Evolutionary conservation across 805 yeast species (phyloP).

Genomic region (Saturnispora saitoi): DNA sequence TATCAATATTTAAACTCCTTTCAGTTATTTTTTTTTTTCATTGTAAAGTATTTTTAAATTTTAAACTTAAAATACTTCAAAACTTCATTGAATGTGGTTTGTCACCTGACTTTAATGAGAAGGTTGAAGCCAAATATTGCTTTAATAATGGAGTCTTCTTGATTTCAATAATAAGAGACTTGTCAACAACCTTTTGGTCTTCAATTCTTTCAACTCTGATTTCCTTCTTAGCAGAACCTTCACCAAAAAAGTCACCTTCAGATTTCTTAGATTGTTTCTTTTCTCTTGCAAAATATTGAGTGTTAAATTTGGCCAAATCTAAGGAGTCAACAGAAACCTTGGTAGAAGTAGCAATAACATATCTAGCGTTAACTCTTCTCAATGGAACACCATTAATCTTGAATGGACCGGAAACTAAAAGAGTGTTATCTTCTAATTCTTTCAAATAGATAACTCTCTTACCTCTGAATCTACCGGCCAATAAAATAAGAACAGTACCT

Average conservation of each 20-base stretch:
- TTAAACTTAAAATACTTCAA: constrained; percentile 34
- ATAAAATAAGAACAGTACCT: constrained; percentile 59
- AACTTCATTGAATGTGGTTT: constrained; percentile 97
- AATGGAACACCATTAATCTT: constrained; percentile 99
- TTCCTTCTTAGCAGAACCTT: constrained; percentile 57
- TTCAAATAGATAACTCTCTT: constrained; percentile 98
- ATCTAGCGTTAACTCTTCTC: constrained; percentile 98
- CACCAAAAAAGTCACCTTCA: constrained; percentile 88
- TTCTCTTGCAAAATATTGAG: constrained; percentile 95
- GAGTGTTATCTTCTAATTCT: constrained; percentile 95
- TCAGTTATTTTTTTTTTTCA: too few species aligned
- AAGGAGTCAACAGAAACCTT: constrained; percentile 68
- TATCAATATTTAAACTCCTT: too few species aligned
- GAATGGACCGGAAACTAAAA: constrained; percentile 98
- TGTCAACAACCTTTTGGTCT: constrained; percentile 95
- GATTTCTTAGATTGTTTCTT: constrained; percentile 66
- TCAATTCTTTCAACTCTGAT: constrained; percentile 91
- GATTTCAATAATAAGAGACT: constrained; percentile 85
- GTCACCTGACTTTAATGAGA: constrained; percentile 97
- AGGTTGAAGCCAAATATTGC: constrained; percentile 91
- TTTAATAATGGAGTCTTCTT: constrained; percentile 96
- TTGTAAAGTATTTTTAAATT: too few species aligned
- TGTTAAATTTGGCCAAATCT: constrained; percentile 85
- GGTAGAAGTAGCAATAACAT: constrained; percentile 98
- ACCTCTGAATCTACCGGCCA: constrained; percentile 99